phyloP scores from a whole-genome alignment of 2,329 filamentous ascomycete genomes.

The Dothideomycetes sp. region DNA sequence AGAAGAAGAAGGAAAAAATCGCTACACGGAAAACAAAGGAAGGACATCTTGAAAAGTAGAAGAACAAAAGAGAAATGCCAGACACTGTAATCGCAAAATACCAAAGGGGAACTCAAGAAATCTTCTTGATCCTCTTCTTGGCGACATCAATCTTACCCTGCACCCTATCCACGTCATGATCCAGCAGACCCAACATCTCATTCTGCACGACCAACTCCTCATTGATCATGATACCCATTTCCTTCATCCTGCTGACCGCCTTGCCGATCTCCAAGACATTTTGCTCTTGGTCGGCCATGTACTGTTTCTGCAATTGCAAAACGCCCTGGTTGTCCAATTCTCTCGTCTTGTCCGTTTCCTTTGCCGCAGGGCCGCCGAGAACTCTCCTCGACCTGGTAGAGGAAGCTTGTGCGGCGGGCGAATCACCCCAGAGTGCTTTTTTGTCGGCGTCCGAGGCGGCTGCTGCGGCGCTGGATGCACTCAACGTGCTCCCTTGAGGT shows the following conservation, averaged over 20 bases:
- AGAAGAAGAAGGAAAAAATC: no score
- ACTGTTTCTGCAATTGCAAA: slow-evolving; percentile 61
- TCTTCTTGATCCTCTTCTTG: slow-evolving; percentile 62
- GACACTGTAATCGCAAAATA: no score
- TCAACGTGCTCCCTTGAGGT: slow-evolving; percentile 24
- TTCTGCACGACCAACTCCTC: slow-evolving; percentile 65
- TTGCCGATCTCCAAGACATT: slow-evolving; percentile 60
- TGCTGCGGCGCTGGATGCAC: slow-evolving; percentile 24
- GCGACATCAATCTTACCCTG: slow-evolving; percentile 62
- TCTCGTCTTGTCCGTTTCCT: slow-evolving; percentile 65
- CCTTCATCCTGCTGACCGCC: slow-evolving; percentile 62
- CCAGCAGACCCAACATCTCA: slow-evolving; percentile 57
- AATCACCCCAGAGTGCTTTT: slow-evolving; percentile 26
- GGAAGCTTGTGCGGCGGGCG: slow-evolving; percentile 16
- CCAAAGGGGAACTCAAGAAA: no score
- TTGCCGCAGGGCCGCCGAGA: slow-evolving; percentile 58
- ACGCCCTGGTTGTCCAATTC: slow-evolving; percentile 70
- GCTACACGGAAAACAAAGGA: no score
- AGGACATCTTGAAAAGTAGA: no score
- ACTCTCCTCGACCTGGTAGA: slow-evolving; percentile 48
- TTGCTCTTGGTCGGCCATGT: slow-evolving; percentile 66
- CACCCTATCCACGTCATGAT: slow-evolving; percentile 57
- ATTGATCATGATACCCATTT: slow-evolving; percentile 69
- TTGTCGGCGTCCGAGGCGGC: slow-evolving; percentile 29
- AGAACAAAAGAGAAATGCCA: no score